Conservation (phyloP, 2,329 filamentous ascomycete species). For the Cyphellophora europaea region DNA sequence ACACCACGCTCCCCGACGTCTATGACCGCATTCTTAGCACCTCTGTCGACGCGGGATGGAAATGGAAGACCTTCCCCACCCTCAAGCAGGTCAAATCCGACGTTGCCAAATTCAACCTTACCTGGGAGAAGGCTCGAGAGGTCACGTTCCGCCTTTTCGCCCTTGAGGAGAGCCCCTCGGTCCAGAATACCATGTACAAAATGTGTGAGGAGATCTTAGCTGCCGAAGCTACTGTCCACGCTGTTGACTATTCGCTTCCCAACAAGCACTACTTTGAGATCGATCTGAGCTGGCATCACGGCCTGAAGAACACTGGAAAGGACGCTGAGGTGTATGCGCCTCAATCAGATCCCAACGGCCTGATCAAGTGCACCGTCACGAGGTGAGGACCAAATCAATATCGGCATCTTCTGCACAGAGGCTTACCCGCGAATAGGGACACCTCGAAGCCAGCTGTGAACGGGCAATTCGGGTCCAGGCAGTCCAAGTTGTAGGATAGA, state of each 20-base stretch:
- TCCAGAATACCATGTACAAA: slow-evolving; percentile 98
- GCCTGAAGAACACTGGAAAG: slow-evolving; percentile 85
- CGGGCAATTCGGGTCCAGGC: no score
- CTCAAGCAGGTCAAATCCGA: slow-evolving; percentile 58
- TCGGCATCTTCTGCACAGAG: no score
- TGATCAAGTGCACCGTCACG: slow-evolving; percentile 83
- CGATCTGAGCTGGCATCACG: slow-evolving; percentile 95
- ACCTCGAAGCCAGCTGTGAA: no score
- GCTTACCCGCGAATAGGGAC: no score
- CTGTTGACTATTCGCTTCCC: slow-evolving; percentile 74
- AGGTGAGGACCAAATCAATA: no score
- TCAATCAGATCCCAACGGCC: slow-evolving; percentile 83
- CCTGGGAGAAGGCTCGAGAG: slow-evolving; percentile 65
- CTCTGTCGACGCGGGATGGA: slow-evolving; percentile 79
- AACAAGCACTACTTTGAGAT: slow-evolving; percentile 99
- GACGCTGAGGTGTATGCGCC: slow-evolving; percentile 94
- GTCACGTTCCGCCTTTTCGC: slow-evolving; percentile 93
- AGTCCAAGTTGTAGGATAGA: no score
- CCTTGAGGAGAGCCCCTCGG: slow-evolving; percentile 79
- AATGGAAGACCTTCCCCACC: slow-evolving; percentile 64
- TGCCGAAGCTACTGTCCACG: slow-evolving; percentile 59
- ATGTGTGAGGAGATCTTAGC: slow-evolving; percentile 85
- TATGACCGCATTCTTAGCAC: slow-evolving; percentile 95
- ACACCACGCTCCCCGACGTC: slow-evolving; percentile 78
- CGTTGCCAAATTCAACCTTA: slow-evolving; percentile 62